A percentile compares a stretch with the other conserved stretches of the same genome.
Conservation (phyloP, 2,329 filamentous ascomycete species). For the Aspergillus candidus region DNA sequence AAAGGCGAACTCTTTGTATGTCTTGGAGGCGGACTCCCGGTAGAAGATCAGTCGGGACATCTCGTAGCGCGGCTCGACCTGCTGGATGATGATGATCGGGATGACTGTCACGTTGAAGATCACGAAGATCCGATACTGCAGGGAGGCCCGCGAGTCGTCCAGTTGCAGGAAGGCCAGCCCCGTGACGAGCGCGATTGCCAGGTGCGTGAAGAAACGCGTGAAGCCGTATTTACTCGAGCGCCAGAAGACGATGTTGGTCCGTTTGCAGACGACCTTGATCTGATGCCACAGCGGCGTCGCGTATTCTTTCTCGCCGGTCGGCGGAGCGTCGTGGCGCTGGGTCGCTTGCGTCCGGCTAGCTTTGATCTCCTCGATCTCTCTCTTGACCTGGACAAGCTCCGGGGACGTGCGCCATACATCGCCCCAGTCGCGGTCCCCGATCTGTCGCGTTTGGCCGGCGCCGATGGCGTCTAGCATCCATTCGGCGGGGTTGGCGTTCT, state of each 20-base stretch:
- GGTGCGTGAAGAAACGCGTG: conserved; percentile 77
- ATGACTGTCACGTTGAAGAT: conserved; percentile 83
- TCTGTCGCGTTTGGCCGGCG: conserved; percentile 64
- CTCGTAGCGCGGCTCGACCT: conserved; percentile 80
- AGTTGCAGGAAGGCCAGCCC: conserved; percentile 75
- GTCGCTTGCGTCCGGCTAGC: conserved; percentile 49
- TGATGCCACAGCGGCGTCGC: conserved; percentile 76
- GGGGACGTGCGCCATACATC: conserved; percentile 71
- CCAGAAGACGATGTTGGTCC: conserved; percentile 77
- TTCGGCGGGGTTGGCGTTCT: conserved; percentile 49
- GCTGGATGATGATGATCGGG: conserved; percentile 73
- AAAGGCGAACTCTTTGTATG: conserved; percentile 77
- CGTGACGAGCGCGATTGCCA: conserved; percentile 69
- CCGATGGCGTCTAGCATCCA: conserved; percentile 57
- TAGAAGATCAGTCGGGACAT: conserved; percentile 75
- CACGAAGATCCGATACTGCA: conserved; percentile 83
- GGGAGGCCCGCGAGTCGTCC: conserved; percentile 64
- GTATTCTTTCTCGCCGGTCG: conserved; percentile 63
- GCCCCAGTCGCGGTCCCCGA: conserved; percentile 71
- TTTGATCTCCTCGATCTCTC: conserved; percentile 62
- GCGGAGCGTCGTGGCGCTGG: conserved; percentile 29
- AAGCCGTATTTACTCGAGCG: conserved; percentile 83
- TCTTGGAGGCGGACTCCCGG: conserved; percentile 78
- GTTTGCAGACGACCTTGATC: conserved; percentile 64
- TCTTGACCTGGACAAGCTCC: conserved; percentile 62